phyloP scores from a whole-genome alignment of 768 basidiomycete genomes.

The Podaxis rugospora region DNA sequence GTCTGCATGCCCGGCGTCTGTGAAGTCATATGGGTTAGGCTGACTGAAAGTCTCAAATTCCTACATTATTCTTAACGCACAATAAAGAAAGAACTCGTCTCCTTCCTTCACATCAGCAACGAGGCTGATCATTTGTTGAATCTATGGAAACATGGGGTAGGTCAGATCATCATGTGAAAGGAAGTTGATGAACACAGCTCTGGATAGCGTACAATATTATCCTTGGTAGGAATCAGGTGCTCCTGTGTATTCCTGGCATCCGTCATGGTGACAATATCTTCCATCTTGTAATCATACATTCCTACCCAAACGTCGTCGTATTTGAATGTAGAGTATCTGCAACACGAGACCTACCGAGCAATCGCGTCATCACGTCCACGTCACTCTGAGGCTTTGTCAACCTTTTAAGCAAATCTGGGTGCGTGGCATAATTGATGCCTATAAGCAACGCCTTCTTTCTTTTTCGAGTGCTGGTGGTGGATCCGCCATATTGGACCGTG shows the following conservation, averaged over 20 bases:
- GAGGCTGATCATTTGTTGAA: neutral
- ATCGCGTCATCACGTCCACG: neutral
- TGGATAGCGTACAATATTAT: neutral
- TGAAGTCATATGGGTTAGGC: neutral
- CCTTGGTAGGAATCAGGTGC: neutral
- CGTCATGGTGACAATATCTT: neutral
- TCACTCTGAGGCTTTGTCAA: conserved; percentile 1
- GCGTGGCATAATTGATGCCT: conserved; percentile 8
- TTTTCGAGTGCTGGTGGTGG: neutral
- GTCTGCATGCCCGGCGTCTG: conserved; percentile 15
- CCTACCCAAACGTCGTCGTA: neutral
- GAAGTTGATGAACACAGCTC: neutral
- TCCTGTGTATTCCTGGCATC: neutral
- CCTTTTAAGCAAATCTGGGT: neutral
- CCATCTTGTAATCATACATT: neutral
- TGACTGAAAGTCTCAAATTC: neutral
- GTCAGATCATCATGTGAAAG: neutral
- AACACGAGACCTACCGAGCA: conserved; percentile 10
- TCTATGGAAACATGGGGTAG: neutral
- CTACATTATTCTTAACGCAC: neutral
- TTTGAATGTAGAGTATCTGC: neutral
- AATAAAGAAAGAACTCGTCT: neutral
- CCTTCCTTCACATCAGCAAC: neutral
- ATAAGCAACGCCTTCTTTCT: conserved; percentile 14
- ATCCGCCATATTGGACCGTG: neutral